These are phyloP conservation scores for Waltergamsia citrina DNA, from an alignment of 2,329 filamentous ascomycete genomes.

Conservation along the genomic window DNA sequence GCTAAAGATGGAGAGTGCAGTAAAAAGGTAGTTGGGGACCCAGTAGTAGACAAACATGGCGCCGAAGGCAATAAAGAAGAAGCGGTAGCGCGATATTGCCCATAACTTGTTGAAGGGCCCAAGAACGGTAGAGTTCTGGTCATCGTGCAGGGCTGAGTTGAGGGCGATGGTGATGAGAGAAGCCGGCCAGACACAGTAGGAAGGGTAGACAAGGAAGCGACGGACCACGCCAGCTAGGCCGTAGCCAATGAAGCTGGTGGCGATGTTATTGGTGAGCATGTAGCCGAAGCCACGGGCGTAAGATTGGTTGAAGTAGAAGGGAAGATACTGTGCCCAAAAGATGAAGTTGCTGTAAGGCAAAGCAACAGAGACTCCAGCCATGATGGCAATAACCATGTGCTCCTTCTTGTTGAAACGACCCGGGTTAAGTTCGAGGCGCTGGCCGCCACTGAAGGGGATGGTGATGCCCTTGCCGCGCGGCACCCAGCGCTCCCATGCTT, in stretches of 20 bases:
- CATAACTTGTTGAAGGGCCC: constrained; percentile 24
- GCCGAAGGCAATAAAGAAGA: constrained; percentile 31
- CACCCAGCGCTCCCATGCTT: constrained; percentile 19
- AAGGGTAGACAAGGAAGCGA: constrained; percentile 41
- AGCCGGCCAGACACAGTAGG: constrained; percentile 41
- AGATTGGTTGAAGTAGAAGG: constrained; percentile 33
- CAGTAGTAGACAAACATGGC: constrained; percentile 43
- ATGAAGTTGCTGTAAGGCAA: constrained; percentile 37
- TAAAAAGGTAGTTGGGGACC: constrained; percentile 41
- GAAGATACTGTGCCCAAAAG: constrained; percentile 30
- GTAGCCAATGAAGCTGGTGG: constrained; percentile 40
- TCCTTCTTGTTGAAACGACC: constrained; percentile 49
- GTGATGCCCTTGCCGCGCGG: too few relatives aligned
- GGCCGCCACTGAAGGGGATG: constrained; percentile 22
- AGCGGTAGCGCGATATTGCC: constrained; percentile 31
- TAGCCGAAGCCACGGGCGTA: constrained; percentile 30
- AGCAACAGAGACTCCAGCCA: constrained; percentile 41
- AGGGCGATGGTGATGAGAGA: constrained; percentile 37
- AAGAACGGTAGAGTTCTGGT: constrained; percentile 19
- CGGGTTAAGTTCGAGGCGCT: constrained; percentile 36
- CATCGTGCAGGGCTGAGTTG: constrained; percentile 33
- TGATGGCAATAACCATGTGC: constrained; percentile 49
- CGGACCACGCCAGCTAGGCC: constrained; percentile 41
- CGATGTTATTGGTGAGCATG: constrained; percentile 24
- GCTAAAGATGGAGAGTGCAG: constrained; percentile 36